phyloP scores from a whole-genome alignment of 23 red algal genomes.

The Gracilariopsis chorda region DNA sequence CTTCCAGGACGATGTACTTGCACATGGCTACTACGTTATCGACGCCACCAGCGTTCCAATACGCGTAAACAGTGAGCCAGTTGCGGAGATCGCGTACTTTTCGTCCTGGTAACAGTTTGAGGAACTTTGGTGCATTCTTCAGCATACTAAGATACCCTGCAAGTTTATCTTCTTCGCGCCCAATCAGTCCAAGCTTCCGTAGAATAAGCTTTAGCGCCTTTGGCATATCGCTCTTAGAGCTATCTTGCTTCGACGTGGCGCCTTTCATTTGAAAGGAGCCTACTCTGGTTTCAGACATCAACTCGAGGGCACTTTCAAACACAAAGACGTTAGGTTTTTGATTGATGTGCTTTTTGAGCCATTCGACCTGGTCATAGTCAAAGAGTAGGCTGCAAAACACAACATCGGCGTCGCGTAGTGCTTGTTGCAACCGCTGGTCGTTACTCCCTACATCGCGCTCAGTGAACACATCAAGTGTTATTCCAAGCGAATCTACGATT shows the following conservation, averaged over 20 bases:
- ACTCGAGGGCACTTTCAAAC: slow-evolving; percentile 71
- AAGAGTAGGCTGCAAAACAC: slow-evolving; percentile 66
- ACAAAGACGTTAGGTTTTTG: slow-evolving; percentile 11
- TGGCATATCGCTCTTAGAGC: background rate
- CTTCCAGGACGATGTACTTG: slow-evolving; percentile 39
- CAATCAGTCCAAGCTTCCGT: slow-evolving; percentile 12
- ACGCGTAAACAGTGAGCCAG: slow-evolving; percentile 70
- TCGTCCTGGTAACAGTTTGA: slow-evolving; percentile 30
- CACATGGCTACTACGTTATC: slow-evolving; percentile 68
- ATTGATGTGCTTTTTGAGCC: slow-evolving; percentile 29
- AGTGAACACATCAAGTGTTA: background rate
- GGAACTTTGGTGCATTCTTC: slow-evolving; percentile 55
- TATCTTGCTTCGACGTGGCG: background rate
- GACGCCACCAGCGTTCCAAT: slow-evolving; percentile 70
- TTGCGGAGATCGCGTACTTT: slow-evolving; percentile 56
- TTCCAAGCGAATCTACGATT: background rate
- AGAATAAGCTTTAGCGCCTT: background rate
- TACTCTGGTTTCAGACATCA: slow-evolving; percentile 56
- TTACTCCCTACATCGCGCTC: background rate
- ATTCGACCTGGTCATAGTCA: slow-evolving; percentile 73
- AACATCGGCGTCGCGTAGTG: slow-evolving; percentile 38
- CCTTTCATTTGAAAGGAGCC: slow-evolving; percentile 36
- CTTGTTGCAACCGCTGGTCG: background rate
- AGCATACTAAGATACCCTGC: slow-evolving; percentile 61
- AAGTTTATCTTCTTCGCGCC: slow-evolving; percentile 74